Conservation (phyloP, 495 filamentous ascomycete species). For the Staphylotrichum longicolle region DNA sequence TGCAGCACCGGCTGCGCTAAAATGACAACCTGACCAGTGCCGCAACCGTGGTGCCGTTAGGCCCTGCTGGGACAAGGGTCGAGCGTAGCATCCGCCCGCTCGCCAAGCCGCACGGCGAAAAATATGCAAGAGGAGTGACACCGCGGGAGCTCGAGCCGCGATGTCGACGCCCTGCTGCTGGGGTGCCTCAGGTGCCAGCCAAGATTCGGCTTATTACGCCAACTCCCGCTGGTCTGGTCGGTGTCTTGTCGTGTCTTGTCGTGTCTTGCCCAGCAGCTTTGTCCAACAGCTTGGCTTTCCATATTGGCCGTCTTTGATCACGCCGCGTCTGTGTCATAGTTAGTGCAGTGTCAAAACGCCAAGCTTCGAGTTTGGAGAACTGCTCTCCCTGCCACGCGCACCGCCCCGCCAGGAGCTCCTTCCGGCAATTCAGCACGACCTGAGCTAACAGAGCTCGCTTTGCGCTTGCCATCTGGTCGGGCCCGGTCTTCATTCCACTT, state of each 20-base stretch:
- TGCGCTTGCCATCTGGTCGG: background rate
- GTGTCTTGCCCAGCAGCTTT: background rate
- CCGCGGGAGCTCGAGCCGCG: constrained; percentile 6
- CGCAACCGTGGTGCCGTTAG: constrained; percentile 13
- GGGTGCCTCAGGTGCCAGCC: constrained; percentile 15
- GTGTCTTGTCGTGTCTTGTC: background rate
- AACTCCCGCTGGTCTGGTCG: constrained; percentile 11
- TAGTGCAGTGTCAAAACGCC: background rate
- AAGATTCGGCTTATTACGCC: constrained; percentile 29
- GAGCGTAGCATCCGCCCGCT: constrained; percentile 21
- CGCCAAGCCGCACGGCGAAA: constrained; percentile 28
- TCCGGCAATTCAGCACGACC: background rate
- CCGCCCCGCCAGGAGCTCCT: constrained; percentile 5
- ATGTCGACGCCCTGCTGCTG: constrained; percentile 4
- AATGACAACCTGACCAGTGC: constrained; percentile 11
- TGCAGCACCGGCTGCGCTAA: constrained; percentile 5
- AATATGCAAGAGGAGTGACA: constrained; percentile 27
- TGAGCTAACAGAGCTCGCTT: too few species aligned
- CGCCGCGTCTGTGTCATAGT: background rate
- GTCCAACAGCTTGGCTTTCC: constrained; percentile 2
- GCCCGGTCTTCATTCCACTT: too few species aligned
- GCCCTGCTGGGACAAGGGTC: constrained; percentile 1
- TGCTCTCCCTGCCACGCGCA: background rate
- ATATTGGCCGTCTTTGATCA: background rate
- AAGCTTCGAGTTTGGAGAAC: background rate